A percentile compares a stretch with the other conserved stretches of the same genome.
These are phyloP conservation scores for Dryas integrifolia DNA, from an alignment of 331 rosid genomes.

Conservation along the genomic window DNA sequence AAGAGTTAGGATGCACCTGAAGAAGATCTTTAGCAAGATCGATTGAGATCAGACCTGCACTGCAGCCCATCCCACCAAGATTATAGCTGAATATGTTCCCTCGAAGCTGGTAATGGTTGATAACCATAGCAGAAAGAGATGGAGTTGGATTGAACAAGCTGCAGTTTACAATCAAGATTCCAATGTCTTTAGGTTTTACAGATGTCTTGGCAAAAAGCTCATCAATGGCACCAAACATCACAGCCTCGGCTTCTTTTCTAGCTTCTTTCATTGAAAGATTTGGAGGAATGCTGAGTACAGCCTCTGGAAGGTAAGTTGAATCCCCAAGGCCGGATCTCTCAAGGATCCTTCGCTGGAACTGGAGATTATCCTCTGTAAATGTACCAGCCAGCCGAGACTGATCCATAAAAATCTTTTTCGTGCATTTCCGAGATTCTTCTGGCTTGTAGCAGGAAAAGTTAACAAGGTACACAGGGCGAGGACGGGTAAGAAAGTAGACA, in stretches of 20 bases:
- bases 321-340: slow-evolving; percentile 98
- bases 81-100: slow-evolving; percentile 79
- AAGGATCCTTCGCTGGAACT: slow-evolving; percentile 77
- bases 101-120: slow-evolving; percentile 85
- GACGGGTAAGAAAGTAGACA: slow-evolving; percentile 75
- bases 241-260: slow-evolving; percentile 83
- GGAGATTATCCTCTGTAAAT: slow-evolving; percentile 64
- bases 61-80: slow-evolving; percentile 97
- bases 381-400: slow-evolving; percentile 64
- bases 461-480: slow-evolving; percentile 75
- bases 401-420: slow-evolving; percentile 72
- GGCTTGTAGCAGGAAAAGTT: slow-evolving; percentile 91
- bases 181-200: slow-evolving; percentile 83
- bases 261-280: slow-evolving; percentile 93
- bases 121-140: slow-evolving; percentile 87
- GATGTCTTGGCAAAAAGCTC: slow-evolving; percentile 69
- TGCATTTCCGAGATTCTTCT: slow-evolving; percentile 63
- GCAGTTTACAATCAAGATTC: slow-evolving; percentile 85
- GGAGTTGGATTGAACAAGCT: slow-evolving; percentile 94
- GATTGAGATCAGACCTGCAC: slow-evolving; percentile 86
- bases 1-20: slow-evolving; percentile 83
- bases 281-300: slow-evolving; percentile 88
- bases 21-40: slow-evolving; percentile 93
- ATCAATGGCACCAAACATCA: slow-evolving; percentile 91
- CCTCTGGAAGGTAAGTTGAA: slow-evolving; percentile 79